Evolutionary conservation across 2,329 filamentous ascomycete species (phyloP).

Genomic region (Cladophialophora bantiana): DNA sequence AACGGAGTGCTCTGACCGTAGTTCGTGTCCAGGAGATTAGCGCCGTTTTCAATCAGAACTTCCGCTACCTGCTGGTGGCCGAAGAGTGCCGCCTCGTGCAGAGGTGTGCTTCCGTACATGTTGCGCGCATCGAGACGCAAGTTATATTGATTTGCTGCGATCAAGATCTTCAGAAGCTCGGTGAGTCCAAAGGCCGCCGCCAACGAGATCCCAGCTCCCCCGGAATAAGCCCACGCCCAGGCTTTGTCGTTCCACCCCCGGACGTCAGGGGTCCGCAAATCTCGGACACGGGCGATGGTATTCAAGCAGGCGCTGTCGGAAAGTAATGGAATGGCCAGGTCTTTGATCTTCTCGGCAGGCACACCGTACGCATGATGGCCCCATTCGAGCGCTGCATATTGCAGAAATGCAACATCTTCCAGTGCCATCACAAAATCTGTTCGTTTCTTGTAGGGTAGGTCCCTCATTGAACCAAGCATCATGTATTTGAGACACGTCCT

Average conservation of each 20-base stretch:
- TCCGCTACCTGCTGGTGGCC: constrained; percentile 35
- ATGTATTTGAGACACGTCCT: constrained; percentile 38
- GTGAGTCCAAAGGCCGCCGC: constrained; percentile 35
- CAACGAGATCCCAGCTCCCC: constrained; percentile 37
- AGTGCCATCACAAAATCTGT: constrained; percentile 23
- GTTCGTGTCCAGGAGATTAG: constrained; percentile 31
- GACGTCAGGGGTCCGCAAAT: constrained; percentile 24
- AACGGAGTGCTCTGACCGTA: constrained; percentile 36
- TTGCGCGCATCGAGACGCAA: constrained; percentile 42
- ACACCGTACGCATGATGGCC: constrained; percentile 33
- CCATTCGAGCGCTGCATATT: constrained; percentile 39
- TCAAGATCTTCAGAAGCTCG: constrained; percentile 33
- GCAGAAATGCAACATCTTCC: constrained; percentile 32
- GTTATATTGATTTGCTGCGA: constrained; percentile 19
- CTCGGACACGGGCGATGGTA: constrained; percentile 33
- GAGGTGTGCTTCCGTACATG: constrained; percentile 37
- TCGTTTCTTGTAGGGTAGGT: constrained; percentile 26
- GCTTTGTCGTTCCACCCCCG: constrained; percentile 30
- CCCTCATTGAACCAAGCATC: constrained; percentile 25
- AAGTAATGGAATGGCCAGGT: constrained; percentile 31
- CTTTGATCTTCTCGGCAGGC: constrained; percentile 20
- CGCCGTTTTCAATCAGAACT: constrained; percentile 36
- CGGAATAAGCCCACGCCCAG: constrained; percentile 34
- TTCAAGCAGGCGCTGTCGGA: constrained; percentile 28
- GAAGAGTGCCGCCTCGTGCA: constrained; percentile 37